Evolutionary conservation across 2,329 filamentous ascomycete genomes (phyloP).

Genomic region (Botrytis galanthina): DNA sequence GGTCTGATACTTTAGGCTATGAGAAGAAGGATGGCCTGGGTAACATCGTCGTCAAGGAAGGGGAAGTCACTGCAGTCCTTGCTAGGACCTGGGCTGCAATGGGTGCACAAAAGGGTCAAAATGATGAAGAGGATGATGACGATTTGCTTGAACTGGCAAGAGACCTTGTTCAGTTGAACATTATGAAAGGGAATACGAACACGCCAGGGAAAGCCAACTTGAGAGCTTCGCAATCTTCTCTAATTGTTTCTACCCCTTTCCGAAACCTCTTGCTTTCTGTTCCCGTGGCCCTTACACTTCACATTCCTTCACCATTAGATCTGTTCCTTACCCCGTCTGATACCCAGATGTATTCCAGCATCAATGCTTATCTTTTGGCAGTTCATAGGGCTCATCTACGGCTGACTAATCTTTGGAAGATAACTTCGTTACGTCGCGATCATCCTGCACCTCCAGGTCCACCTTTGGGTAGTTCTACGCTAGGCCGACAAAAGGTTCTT

Average conservation of each 20-base stretch:
- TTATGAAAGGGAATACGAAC: constrained; percentile 48
- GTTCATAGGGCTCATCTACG: constrained; percentile 83
- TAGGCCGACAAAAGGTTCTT: constrained; percentile 58
- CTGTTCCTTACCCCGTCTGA: constrained; percentile 79
- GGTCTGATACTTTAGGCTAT: constrained; percentile 57
- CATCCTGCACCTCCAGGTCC: constrained; percentile 70
- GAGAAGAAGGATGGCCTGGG: constrained; percentile 59
- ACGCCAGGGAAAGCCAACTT: constrained; percentile 39
- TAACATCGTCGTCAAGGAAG: constrained; percentile 75
- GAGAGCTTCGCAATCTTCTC: constrained; percentile 29
- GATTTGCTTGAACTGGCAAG: constrained; percentile 81
- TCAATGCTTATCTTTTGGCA: constrained; percentile 83
- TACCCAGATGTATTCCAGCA: constrained; percentile 74
- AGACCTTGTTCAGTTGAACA: constrained; percentile 67
- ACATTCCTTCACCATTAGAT: constrained; percentile 76
- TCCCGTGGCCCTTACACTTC: constrained; percentile 67
- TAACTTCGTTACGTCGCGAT: constrained; percentile 72
- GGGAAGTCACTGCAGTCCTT: constrained; percentile 76
- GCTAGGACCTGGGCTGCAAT: constrained; percentile 76
- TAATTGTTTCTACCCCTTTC: constrained; percentile 56
- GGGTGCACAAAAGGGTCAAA: constrained; percentile 66
- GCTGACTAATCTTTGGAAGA: constrained; percentile 83
- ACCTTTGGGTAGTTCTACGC: constrained; percentile 58
- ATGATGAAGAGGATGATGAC: constrained; percentile 68
- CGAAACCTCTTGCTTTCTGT: constrained; percentile 79